Evolutionary conservation across 2,329 filamentous ascomycete species (phyloP), one percentile per base, ranked within the genome.

Genomic region (Ilyonectria robusta): DNA sequence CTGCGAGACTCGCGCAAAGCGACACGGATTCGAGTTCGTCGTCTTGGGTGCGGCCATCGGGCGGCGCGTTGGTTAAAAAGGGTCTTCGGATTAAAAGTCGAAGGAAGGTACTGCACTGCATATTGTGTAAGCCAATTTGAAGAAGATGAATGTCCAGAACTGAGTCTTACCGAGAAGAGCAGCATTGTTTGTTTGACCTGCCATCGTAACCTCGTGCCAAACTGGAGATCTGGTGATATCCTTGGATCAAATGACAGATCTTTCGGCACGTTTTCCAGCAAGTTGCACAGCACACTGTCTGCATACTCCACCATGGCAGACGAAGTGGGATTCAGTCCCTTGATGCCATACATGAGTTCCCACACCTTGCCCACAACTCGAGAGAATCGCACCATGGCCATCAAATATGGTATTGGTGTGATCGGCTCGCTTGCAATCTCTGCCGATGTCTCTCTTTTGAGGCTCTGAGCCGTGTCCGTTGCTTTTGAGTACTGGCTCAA

Each of bases 321-420:
- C 7, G 59, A 55, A 4, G 68, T 55, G 1, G 66, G 31, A 26
- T 37, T 65, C 1, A 62, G 62, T 1, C 65, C 35, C 26, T 64
- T 71, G 40, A 70, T 60, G 1, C 69, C 68, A 15, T 71, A 71
- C 5, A 71, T 15, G 13, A 71, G 62, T 11, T 71, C 69, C 69
- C 68, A 71, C 1, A 68, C 55, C n/a, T 71, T 71, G 4, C 69
- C 68, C 2, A 67, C 68, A 10, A 70, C 60, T 10, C 69, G 59
- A 10, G 47, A 69, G 47, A 69, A 71, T 6, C 69, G 65, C 7
- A 69, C 58, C 68, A 71, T 70, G 17, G 68, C 62, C 4, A 54
- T 19, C 9, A 69, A 35, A 33, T 70, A 71, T 5, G 69, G 69
- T 17, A 70, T 65, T 1, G 37, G 23, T 1, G 69, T 69, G 13